Percentiles rank a stretch among this genome's conserved stretches.
phyloP scores from a whole-genome alignment of 2,329 filamentous ascomycete species.

The Dactylonectria estremocensis region DNA sequence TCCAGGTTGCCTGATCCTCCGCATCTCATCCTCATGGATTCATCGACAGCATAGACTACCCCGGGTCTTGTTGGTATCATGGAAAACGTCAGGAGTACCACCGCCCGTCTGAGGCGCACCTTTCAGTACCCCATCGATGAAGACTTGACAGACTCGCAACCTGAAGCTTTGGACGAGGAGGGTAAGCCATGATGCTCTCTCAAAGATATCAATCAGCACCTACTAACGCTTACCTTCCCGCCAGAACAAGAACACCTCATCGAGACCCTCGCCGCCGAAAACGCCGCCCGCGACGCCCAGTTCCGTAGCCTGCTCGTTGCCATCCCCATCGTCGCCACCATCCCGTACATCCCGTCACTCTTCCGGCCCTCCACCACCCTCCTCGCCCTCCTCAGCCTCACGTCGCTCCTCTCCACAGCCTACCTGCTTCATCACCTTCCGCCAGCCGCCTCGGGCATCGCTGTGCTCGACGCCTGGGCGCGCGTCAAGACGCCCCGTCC shows the following conservation, averaged over 20 bases:
- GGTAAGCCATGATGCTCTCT: slow-evolving; percentile 59
- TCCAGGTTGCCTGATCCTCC: not conserved
- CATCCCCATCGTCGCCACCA: slow-evolving; percentile 70
- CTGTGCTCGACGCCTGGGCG: slow-evolving; percentile 63
- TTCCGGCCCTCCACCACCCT: slow-evolving; percentile 56
- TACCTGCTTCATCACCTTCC: slow-evolving; percentile 73
- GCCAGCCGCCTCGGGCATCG: slow-evolving; percentile 68
- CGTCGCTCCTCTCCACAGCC: slow-evolving; percentile 73
- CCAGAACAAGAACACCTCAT: slow-evolving; percentile 78
- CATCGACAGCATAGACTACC: not conserved
- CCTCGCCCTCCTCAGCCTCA: slow-evolving; percentile 71
- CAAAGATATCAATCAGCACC: not conserved
- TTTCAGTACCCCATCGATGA: slow-evolving; percentile 82
- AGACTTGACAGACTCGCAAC: slow-evolving; percentile 62
- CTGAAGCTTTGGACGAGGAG: slow-evolving; percentile 82
- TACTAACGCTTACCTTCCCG: slow-evolving; percentile 4
- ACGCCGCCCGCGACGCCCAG: slow-evolving; percentile 70
- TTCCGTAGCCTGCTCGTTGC: slow-evolving; percentile 72
- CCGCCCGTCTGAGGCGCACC: slow-evolving; percentile 79
- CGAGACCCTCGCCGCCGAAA: slow-evolving; percentile 65
- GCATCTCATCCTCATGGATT: not conserved
- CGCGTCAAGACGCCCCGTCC: slow-evolving; percentile 45
- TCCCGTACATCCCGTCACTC: slow-evolving; percentile 66
- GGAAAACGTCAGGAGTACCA: slow-evolving; percentile 48
- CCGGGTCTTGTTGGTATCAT: slow-evolving; percentile 29